Base-by-base conservation (phyloP, 805 yeast genomes). In the Candida cerambycidarum region DNA sequence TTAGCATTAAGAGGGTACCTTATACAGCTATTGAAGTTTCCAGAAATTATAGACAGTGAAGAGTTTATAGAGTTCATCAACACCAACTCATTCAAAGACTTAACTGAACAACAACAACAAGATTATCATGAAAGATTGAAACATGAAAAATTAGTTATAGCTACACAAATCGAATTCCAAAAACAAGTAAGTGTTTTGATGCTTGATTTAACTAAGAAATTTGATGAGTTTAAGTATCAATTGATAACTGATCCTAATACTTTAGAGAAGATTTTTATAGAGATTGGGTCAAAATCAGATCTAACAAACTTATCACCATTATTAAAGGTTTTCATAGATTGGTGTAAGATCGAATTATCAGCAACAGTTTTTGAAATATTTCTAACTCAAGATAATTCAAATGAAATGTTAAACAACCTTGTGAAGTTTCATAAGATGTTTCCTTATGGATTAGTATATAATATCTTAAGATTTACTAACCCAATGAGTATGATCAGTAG, bases 401-500 rank as follows among this genome's bases (percentile, higher is more conserved):
- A 81, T 46, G 96, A 88, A 52, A 69, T 86, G 52, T 82, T 84
- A 53, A 73, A 76, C 10, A 89, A 88, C 56, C 67, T 85, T 24
- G 79, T 80, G 49, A 78, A 83, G 44, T 65, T 93, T 30, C 97
- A 92, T 63, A 65, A 73, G 24, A 56, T 88, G 45, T 79, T 92
- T 66, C 99, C 98, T 0, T 93, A 92, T 60, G 66, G 76, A 1
- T 58, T 92, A 27, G 78, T 90, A 61, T 82, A 82, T 32, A 86
- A 87, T 15, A 84, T 92, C 16, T 62, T 93, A 56, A 76, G 81
- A 55, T 80, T 84, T 46, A 88, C 98, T 0, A 92, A 92, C 56
- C 98, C 99, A 2, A 79, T 89, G 64, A 78, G 83, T 32, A 81
- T 92, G 19, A 80, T 88, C 67, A 85, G 89, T 47, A 79, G 83